These are phyloP conservation scores for Tricholoma sp. DNA, from an alignment of 768 basidiomycete species.

Conservation along the genomic window DNA sequence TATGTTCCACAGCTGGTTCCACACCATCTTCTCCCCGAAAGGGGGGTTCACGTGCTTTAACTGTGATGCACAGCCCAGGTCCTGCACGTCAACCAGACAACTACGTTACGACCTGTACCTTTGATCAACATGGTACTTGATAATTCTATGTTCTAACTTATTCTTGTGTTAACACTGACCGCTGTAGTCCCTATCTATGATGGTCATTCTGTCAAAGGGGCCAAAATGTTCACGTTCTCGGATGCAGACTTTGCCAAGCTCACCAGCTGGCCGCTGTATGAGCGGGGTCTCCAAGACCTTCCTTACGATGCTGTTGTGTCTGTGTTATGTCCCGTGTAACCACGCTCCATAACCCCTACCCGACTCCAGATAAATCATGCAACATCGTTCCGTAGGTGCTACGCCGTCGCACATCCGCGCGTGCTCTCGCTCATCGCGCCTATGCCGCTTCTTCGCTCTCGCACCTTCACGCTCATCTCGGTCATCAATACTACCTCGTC, in stretches of 20 bases:
- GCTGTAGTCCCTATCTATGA: background rate
- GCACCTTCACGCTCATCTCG: too few relatives aligned
- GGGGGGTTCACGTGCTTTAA: background rate
- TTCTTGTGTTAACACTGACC: background rate
- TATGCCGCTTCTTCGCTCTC: too few relatives aligned
- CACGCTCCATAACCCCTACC: too few relatives aligned
- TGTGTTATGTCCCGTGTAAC: too few relatives aligned
- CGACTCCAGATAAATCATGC: too few relatives aligned
- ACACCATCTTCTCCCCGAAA: background rate
- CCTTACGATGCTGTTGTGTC: background rate
- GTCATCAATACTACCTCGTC: too few relatives aligned
- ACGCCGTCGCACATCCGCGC: too few relatives aligned
- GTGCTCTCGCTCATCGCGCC: too few relatives aligned
- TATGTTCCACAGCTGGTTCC: background rate
- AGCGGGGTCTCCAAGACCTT: background rate
- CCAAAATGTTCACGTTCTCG: background rate
- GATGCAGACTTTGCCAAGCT: constrained; percentile 1
- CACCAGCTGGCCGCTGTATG: background rate
- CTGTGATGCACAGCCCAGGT: background rate
- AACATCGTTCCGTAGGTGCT: too few relatives aligned
- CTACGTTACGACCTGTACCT: background rate
- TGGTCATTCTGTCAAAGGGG: background rate
- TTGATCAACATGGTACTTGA: background rate
- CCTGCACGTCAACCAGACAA: background rate
- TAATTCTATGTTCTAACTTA: background rate